These are phyloP conservation scores for Tricholoma bakamatsutake DNA, from an alignment of 768 basidiomycete species.

Conservation along the genomic window DNA sequence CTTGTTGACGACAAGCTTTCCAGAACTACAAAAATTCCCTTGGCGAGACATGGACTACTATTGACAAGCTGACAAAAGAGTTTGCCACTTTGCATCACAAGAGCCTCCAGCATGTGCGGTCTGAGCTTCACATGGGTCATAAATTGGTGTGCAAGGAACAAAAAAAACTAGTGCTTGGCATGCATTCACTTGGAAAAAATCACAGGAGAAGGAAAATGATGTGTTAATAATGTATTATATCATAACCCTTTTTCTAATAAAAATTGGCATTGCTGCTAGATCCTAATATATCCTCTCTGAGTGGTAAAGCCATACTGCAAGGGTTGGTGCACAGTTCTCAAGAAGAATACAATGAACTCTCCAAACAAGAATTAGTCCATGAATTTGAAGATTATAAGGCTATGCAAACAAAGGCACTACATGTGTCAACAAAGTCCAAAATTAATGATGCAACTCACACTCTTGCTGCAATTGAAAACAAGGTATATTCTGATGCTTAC, in stretches of 20 bases:
- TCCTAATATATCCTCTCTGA: not conserved
- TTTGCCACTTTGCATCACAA: not conserved
- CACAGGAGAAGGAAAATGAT: not conserved
- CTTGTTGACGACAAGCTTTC: not conserved
- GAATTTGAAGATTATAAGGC: not conserved
- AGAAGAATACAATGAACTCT: not conserved
- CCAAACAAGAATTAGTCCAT: not conserved
- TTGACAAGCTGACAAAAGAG: not conserved
- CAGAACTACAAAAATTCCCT: not conserved
- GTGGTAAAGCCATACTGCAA: not conserved
- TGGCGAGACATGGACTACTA: not conserved
- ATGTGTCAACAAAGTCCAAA: not conserved
- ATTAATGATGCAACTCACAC: not conserved
- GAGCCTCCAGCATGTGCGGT: conserved; percentile 1
- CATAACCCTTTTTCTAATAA: not conserved
- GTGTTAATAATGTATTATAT: conserved; percentile 10
- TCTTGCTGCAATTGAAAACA: not conserved
- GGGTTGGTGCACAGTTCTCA: not conserved
- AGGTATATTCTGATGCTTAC: not conserved
- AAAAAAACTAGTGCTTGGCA: not conserved
- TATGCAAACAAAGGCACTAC: not conserved
- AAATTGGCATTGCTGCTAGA: not conserved
- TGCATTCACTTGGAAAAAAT: not conserved
- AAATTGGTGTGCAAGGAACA: not conserved
- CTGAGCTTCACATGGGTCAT: not conserved